Percentiles rank a stretch among this genome's conserved stretches.
These are phyloP conservation scores for Ophiocordyceps camponoti-saundersi DNA, from an alignment of 2,329 filamentous ascomycete species.

Conservation along the genomic window DNA sequence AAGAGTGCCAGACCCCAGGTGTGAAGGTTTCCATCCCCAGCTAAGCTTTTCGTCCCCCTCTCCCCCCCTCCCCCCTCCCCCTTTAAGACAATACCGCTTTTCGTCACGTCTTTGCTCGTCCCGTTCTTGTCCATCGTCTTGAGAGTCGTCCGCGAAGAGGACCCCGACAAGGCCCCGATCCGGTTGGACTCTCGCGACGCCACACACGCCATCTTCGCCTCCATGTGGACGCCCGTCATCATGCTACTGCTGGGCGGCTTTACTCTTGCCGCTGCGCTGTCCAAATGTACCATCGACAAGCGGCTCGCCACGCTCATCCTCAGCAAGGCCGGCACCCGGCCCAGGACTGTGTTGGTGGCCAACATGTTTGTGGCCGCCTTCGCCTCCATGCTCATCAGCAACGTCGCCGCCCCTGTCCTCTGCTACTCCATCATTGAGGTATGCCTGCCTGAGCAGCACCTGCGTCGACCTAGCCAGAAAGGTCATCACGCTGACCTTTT, in stretches of 20 bases:
- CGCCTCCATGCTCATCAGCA: slow-evolving; percentile 97
- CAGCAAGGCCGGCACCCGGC: slow-evolving; percentile 87
- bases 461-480: background rate
- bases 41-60: background rate
- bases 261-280: slow-evolving; percentile 83
- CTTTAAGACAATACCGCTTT: slow-evolving; percentile 71
- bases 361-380: slow-evolving; percentile 99
- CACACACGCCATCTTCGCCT: slow-evolving; percentile 69
- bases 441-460: slow-evolving; percentile 10
- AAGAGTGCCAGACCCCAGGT: slow-evolving; percentile 9
- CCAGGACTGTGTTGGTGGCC: slow-evolving; percentile 76
- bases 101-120: slow-evolving; percentile 86
- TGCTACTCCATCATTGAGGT: slow-evolving; percentile 97
- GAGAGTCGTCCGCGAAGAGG: slow-evolving; percentile 65
- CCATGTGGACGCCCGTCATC: slow-evolving; percentile 99
- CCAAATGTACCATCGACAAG: slow-evolving; percentile 96
- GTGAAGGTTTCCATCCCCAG: too few species aligned
- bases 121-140: slow-evolving; percentile 85
- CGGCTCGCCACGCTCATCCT: slow-evolving; percentile 91
- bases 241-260: slow-evolving; percentile 96
- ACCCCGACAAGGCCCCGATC: slow-evolving; percentile 34
- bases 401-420: slow-evolving; percentile 88
- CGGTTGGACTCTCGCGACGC: slow-evolving; percentile 68
- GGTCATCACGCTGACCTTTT: too few species aligned
- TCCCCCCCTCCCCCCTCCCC: slow-evolving; percentile 3